Evolutionary conservation across 495 filamentous ascomycete genomes (phyloP), one percentile per base, ranked within the genome.

Genomic region (Friedmanniomyces simplex): DNA sequence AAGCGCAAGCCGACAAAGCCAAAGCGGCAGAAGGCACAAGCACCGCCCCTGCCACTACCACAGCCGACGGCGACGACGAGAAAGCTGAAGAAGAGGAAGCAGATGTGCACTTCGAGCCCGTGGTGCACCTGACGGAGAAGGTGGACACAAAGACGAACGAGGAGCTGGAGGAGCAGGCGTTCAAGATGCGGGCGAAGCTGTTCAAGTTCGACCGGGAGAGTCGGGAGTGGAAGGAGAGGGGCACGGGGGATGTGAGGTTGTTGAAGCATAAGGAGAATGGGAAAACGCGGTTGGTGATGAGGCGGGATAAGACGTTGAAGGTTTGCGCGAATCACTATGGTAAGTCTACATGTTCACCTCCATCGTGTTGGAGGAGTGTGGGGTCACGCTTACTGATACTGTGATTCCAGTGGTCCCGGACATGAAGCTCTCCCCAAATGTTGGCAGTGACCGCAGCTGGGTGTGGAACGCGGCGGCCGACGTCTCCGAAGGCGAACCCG

Each of bases 241-340:
- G 94, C 52, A 97, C 93, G 55, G 94, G 94, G 64, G 91, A 96
- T 67, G 90, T 99, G 58, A 82, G 90, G 68, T 76, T 99, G 68
- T 77, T 99, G 67, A 99, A 96, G 82, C 94, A 99, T 77, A 87
- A 86, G 79, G 93, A 97, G 76, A 97, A 95, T 72, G 84, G 85
- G 71, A 99, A 97, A 85, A 96, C 89, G 54, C 82, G 94, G 58
- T 78, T 99, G 61, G 93, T 99, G 65, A 99, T 99, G 94, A 85
- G 94, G 73, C 79, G 94, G 69, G 94, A 99, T 76, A 96, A 96
- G 86, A 97, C 94, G 62, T 82, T 96, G 75, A 99, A 99, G 79
- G 93, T 97, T 74, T 99, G 94, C 84, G 94, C 94, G 68, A 99
- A 99, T 77, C 94, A 99, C 79, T 99, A 99, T 74, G 85, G 93